A percentile compares a stretch with the other conserved stretches of the same genome.
phyloP scores from a whole-genome alignment of 441 rosid genomes.

The Brassica balearica region DNA sequence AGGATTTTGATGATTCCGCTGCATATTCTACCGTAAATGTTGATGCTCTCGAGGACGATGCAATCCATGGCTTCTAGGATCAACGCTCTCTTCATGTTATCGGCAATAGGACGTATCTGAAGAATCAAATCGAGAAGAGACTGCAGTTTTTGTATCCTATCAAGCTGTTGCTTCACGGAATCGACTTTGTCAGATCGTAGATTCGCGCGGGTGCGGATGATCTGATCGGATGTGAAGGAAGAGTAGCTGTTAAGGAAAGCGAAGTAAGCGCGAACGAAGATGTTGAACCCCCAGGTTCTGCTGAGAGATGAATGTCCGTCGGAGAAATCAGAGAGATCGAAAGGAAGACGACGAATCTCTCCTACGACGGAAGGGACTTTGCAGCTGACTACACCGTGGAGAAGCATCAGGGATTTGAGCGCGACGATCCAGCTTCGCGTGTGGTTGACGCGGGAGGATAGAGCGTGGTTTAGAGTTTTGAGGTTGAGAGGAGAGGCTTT shows the following conservation, averaged over 20 bases:
- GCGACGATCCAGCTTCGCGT: conserved; percentile 77
- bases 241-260: conserved; percentile 63
- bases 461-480: conserved; percentile 52
- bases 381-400: conserved; percentile 75
- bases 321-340: conserved; percentile 66
- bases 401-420: conserved; percentile 68
- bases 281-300: conserved; percentile 63
- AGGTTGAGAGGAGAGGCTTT: conserved; percentile 65
- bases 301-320: conserved; percentile 51
- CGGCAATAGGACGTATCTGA: conserved; percentile 52
- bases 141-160: conserved; percentile 53
- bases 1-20: conserved; percentile 45
- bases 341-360: conserved; percentile 63
- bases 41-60: conserved; percentile 58
- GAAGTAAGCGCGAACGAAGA: conserved; percentile 63
- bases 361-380: conserved; percentile 49
- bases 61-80: conserved; percentile 80
- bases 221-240: conserved; percentile 39
- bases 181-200: conserved; percentile 3
- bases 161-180: conserved; percentile 46
- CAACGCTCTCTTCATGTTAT: conserved; percentile 52
- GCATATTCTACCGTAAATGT: conserved; percentile 60
- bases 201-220: conserved; percentile 18
- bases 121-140: conserved; percentile 58
- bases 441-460: conserved; percentile 58